Conservation (phyloP, 768 basidiomycete species). For the Roridomyces roridus region DNA sequence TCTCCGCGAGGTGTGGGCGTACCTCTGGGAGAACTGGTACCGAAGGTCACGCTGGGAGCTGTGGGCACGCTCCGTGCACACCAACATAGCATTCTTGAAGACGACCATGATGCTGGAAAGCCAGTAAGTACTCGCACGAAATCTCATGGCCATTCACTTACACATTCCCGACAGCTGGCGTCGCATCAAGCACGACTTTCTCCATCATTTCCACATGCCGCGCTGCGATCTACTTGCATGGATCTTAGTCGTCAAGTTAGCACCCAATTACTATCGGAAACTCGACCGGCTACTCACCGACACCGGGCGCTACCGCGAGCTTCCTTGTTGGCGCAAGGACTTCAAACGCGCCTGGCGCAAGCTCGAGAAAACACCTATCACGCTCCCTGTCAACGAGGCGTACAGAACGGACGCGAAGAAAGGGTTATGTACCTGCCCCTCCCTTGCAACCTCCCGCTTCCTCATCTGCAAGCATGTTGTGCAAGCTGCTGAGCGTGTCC, state of each 20-base stretch:
- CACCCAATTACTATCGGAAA: conserved; percentile 33
- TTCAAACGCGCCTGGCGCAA: conserved; percentile 32
- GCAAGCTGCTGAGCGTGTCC: conserved; percentile 26
- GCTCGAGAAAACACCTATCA: conserved; percentile 25
- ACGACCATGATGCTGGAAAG: conserved; percentile 37
- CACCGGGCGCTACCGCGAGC: conserved; percentile 30
- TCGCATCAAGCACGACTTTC: conserved; percentile 39
- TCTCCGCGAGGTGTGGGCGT: conserved; percentile 31
- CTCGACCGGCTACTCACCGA: conserved; percentile 25
- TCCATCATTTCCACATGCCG: conserved; percentile 39
- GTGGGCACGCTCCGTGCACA: conserved; percentile 28
- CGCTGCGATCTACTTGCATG: conserved; percentile 38
- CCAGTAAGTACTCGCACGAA: conserved; percentile 27
- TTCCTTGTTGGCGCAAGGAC: conserved; percentile 30
- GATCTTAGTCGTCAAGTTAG: conserved; percentile 38
- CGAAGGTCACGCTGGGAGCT: conserved; percentile 32
- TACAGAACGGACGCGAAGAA: conserved; percentile 28
- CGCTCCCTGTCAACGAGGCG: conserved; percentile 29
- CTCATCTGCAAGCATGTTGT: conserved; percentile 36
- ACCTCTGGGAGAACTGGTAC: conserved; percentile 34
- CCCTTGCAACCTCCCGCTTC: conserved; percentile 28
- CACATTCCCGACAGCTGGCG: conserved; percentile 32
- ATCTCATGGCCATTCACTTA: conserved; percentile 10
- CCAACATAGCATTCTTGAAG: conserved; percentile 30
- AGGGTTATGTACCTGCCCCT: conserved; percentile 32